phyloP scores from a whole-genome alignment of 805 yeast species.

The Wickerhamiella australiensis region DNA sequence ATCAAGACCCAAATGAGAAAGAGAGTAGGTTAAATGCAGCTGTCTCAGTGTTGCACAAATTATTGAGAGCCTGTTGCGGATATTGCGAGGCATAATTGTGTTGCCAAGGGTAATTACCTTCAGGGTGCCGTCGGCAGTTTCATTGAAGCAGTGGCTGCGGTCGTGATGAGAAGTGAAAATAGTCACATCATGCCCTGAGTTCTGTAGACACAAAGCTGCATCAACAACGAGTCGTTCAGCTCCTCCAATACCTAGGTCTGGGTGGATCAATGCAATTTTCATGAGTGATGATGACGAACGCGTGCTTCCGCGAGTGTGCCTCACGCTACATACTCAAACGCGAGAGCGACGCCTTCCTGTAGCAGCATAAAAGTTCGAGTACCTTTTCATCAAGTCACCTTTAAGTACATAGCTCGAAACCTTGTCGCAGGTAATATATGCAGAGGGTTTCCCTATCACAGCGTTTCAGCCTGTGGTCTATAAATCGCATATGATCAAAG shows the following conservation, averaged over 20 bases:
- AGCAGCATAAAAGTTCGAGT: no score
- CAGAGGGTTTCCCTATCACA: no score
- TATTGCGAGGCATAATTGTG: constrained; percentile 54
- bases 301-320: neutral
- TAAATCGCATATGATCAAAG: no score
- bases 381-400: no score
- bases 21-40: constrained; percentile 42
- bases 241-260: constrained; percentile 94
- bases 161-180: constrained; percentile 90
- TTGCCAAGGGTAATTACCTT: constrained; percentile 71
- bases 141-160: constrained; percentile 78
- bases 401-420: no score
- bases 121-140: constrained; percentile 47
- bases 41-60: constrained; percentile 78
- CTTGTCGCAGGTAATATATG: no score
- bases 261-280: constrained; percentile 80
- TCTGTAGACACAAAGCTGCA: constrained; percentile 78
- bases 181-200: constrained; percentile 47
- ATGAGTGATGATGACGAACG: constrained; percentile 20
- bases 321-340: no score
- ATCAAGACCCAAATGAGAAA: constrained; percentile 34
- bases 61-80: constrained; percentile 59
- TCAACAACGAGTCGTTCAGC: constrained; percentile 97
- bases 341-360: no score
- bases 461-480: no score